Conservation (phyloP, 169 alveolate genomes). For the Toxoplasma gondii region DNA sequence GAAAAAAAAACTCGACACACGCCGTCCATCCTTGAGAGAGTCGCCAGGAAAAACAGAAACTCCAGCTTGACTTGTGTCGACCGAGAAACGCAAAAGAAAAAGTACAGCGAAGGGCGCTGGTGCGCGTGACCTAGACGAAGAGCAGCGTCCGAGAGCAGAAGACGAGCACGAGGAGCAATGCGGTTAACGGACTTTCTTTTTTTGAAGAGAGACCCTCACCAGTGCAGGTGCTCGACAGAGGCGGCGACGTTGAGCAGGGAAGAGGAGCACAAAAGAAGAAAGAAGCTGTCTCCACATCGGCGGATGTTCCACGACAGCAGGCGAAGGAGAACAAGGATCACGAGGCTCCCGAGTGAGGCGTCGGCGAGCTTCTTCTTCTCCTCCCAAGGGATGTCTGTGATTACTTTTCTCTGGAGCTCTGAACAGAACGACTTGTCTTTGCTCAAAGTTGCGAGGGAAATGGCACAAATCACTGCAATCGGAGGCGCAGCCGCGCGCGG, state of each 20-base stretch:
- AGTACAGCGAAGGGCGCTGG: too few species aligned
- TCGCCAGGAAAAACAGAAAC: too few species aligned
- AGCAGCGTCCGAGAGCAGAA: too few species aligned
- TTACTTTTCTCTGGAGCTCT: background rate
- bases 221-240: slow-evolving; percentile 44
- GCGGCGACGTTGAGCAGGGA: background rate
- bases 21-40: too few species aligned
- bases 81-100: too few species aligned
- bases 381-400: background rate
- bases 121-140: too few species aligned
- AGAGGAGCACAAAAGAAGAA: slow-evolving; percentile 7
- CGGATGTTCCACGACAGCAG: slow-evolving; percentile 24
- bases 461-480: background rate
- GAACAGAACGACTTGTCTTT: slow-evolving; percentile 22
- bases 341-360: slow-evolving; percentile 2
- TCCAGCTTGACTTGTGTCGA: too few species aligned
- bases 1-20: too few species aligned
- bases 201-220: background rate
- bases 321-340: slow-evolving; percentile 7
- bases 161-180: too few species aligned
- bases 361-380: background rate
- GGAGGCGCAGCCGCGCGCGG: background rate
- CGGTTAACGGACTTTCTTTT: too few species aligned
- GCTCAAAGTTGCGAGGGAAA: background rate
- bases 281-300: slow-evolving; percentile 8